These are phyloP conservation scores for Cynara cardunculus DNA, from an alignment of 129 eudicot species.

Conservation along the genomic window DNA sequence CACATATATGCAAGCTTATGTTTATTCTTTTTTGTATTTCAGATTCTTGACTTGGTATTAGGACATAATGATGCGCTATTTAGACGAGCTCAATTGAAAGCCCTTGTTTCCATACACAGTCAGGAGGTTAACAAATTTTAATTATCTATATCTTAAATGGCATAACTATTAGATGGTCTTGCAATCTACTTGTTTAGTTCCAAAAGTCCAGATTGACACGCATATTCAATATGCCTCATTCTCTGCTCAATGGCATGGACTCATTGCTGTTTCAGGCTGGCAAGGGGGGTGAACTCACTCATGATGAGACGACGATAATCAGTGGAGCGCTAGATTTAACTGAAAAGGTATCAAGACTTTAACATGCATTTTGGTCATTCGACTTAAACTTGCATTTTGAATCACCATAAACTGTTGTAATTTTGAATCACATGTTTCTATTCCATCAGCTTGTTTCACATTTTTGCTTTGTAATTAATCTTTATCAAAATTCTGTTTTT, in stretches of 20 bases:
- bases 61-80: constrained; percentile 90
- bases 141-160: neutral
- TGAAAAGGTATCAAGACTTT: constrained; percentile 63
- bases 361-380: neutral
- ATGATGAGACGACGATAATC: constrained; percentile 94
- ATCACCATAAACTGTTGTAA: neutral
- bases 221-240: neutral
- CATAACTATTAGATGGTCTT: neutral
- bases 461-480: neutral
- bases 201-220: neutral
- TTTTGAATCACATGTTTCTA: neutral
- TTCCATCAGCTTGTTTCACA: neutral
- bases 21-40: constrained; percentile 24
- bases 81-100: constrained; percentile 93
- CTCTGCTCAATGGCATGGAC: neutral
- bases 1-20: neutral
- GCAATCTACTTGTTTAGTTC: neutral
- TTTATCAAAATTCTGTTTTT: neutral
- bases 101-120: constrained; percentile 92
- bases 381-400: neutral
- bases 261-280: constrained; percentile 60
- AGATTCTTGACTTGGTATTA: constrained; percentile 77
- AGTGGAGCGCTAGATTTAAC: constrained; percentile 98
- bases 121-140: constrained; percentile 45
- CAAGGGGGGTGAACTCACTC: constrained; percentile 97